Conservation (phyloP, 1,284 basidiomycete species). For the Marasmius fiardii region DNA sequence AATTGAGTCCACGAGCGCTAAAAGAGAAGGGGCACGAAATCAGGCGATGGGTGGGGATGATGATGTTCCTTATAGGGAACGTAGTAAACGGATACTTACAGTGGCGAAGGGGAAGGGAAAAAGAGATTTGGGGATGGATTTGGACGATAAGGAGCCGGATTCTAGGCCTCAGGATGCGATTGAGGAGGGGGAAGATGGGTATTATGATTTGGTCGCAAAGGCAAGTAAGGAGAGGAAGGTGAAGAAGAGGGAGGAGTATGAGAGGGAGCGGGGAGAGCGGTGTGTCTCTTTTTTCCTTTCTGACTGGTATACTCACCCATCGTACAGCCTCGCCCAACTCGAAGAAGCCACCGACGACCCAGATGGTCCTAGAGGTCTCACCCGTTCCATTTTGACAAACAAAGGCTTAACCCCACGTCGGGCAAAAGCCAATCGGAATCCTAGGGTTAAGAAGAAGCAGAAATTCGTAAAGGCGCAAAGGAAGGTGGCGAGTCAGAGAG, state of each 20-base stretch:
- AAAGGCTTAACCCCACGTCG: conserved; percentile 88
- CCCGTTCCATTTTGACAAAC: conserved; percentile 89
- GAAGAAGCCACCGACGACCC: conserved; percentile 45
- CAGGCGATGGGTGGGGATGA: conserved; percentile 79
- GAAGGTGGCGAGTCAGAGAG: conserved; percentile 83
- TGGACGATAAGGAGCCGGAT: conserved; percentile 58
- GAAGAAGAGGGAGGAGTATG: conserved; percentile 79
- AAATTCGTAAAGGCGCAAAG: conserved; percentile 93
- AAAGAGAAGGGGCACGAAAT: conserved; percentile 67
- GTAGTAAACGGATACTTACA: no score
- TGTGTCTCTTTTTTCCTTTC: conserved; percentile 27
- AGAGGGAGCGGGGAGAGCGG: conserved; percentile 63
- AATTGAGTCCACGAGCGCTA: conserved; percentile 71
- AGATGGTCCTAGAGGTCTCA: conserved; percentile 86
- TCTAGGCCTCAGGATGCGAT: conserved; percentile 35
- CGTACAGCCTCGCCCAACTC: conserved; percentile 41
- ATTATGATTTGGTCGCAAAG: conserved; percentile 86
- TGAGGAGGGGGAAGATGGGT: conserved; percentile 56
- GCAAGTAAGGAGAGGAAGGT: conserved; percentile 70
- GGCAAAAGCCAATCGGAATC: conserved; percentile 86
- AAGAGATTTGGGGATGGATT: conserved; percentile 61
- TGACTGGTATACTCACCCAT: conserved; percentile 1
- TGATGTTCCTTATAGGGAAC: conserved; percentile 80
- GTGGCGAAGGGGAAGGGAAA: no score
- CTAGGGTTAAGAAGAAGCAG: conserved; percentile 92